Conservation (phyloP, 495 filamentous ascomycete genomes). For the Xylaria intraflava region DNA sequence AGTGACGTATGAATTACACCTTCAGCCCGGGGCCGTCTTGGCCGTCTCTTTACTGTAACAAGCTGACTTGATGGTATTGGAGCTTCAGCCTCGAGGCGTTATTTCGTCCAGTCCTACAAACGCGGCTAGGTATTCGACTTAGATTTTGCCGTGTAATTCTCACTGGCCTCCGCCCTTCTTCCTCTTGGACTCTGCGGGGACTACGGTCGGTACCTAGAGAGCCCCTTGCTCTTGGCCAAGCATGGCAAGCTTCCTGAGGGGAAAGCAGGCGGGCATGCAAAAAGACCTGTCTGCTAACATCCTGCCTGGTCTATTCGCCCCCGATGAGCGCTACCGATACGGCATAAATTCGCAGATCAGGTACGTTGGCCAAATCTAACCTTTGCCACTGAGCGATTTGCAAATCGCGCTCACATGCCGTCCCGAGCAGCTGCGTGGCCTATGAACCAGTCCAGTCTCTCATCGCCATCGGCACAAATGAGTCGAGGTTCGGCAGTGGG, state of each 20-base stretch:
- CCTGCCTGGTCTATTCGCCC: slow-evolving; percentile 62
- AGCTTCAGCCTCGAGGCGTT: too few relatives aligned
- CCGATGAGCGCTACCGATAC: slow-evolving; percentile 78
- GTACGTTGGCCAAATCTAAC: slow-evolving; percentile 24
- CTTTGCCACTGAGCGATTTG: background rate
- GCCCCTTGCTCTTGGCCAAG: background rate
- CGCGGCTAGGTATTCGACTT: background rate
- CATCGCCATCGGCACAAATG: slow-evolving; percentile 83
- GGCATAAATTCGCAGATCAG: slow-evolving; percentile 83
- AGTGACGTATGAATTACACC: too few relatives aligned
- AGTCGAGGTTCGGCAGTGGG: slow-evolving; percentile 67
- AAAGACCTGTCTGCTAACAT: slow-evolving; percentile 82
- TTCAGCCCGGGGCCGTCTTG: too few relatives aligned
- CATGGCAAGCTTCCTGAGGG: slow-evolving; percentile 82
- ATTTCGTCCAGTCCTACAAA: too few relatives aligned
- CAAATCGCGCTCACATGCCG: background rate
- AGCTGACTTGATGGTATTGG: too few relatives aligned
- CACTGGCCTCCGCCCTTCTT: background rate
- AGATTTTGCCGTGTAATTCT: background rate
- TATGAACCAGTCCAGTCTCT: slow-evolving; percentile 94
- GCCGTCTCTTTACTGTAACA: too few relatives aligned
- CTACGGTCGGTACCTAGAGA: too few relatives aligned
- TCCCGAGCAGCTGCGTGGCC: slow-evolving; percentile 54
- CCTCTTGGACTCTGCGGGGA: background rate
- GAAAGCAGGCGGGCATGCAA: slow-evolving; percentile 88